Percentiles rank a stretch among this genome's conserved stretches.
Conservation (phyloP, 2,329 filamentous ascomycete genomes). For the Rhytidhysteron rufulum region DNA sequence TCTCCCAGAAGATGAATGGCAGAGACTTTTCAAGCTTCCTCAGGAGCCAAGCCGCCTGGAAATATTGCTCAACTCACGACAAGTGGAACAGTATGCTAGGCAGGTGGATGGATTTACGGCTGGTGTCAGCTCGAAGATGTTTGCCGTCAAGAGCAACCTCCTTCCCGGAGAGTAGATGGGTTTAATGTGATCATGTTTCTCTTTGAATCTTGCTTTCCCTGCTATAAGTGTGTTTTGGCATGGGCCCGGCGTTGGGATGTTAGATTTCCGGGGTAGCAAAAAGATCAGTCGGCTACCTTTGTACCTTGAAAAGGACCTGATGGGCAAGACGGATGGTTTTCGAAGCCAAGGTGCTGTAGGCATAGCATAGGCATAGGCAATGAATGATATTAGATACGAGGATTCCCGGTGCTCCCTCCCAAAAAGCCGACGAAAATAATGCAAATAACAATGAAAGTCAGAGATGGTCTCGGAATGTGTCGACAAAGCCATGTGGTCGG, state of each 20-base stretch:
- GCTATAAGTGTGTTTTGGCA: constrained; percentile 33
- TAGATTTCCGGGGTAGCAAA: constrained; percentile 16
- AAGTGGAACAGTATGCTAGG: constrained; percentile 96
- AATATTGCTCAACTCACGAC: constrained; percentile 88
- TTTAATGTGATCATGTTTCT: constrained; percentile 8
- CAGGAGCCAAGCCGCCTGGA: constrained; percentile 90
- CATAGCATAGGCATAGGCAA: no score
- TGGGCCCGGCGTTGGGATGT: constrained; percentile 36
- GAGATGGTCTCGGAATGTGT: no score
- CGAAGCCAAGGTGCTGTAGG: no score
- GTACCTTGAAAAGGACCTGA: constrained; percentile 2
- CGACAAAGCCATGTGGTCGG: no score
- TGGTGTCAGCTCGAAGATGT: constrained; percentile 93
- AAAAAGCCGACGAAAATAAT: no score
- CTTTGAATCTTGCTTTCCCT: constrained; percentile 11
- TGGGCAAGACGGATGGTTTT: no score
- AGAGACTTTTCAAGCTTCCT: constrained; percentile 95
- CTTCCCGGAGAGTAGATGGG: constrained; percentile 51
- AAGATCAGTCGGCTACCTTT: constrained; percentile 7
- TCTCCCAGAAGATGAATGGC: constrained; percentile 96
- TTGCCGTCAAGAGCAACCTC: constrained; percentile 75
- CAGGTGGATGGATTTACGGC: constrained; percentile 97
- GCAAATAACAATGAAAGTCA: no score
- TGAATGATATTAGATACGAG: no score
- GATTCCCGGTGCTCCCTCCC: no score